Percentiles rank a stretch among this genome's conserved stretches.
Conservation (phyloP, 345 rosid species). For the sweet orange (Citrus sinensis) region DVS_A1.0 CM039169.1:12533501-12534000, state of each 20-base stretch:
- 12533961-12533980: conserved; percentile 66
- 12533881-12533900: not conserved
- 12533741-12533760: conserved; percentile 76
- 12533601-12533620: not conserved
- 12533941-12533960: conserved; percentile 86
- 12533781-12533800: conserved; percentile 96
- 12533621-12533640: not conserved
- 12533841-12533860: conserved; percentile 38
- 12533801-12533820: conserved; percentile 87
- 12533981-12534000: conserved; percentile 54
- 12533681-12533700: not conserved
- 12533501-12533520: conserved; percentile 64
- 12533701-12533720: not conserved
- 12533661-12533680: not conserved
- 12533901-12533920: no score
- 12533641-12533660: not conserved
- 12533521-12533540: conserved; percentile 58
- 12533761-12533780: conserved; percentile 84
- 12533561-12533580: conserved; percentile 47
- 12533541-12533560: conserved; percentile 80
- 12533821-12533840: conserved; percentile 73
- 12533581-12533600: no score
- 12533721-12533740: conserved; percentile 68
- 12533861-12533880: not conserved
- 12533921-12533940: not conserved